phyloP scores from a whole-genome alignment of 306 rosid genomes.

The Pachyrhizus erosus region DNA sequence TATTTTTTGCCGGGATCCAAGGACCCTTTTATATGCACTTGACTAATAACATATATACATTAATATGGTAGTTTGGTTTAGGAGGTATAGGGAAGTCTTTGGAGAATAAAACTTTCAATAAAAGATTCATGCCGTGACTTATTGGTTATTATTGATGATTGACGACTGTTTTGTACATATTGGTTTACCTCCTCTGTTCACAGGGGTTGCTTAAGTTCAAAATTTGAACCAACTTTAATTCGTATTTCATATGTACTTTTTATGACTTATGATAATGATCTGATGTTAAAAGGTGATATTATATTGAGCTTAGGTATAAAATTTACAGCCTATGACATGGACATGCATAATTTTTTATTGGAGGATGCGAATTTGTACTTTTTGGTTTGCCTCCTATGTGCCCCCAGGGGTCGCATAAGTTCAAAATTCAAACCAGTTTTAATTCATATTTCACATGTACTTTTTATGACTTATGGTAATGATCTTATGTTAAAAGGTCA shows the following conservation, averaged over 20 bases:
- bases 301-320: neutral
- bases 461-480: neutral
- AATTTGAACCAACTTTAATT: neutral
- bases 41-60: neutral
- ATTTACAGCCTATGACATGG: neutral
- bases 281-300: neutral
- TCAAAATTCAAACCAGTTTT: neutral
- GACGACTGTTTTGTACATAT: neutral
- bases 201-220: neutral
- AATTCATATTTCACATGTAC: neutral
- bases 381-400: neutral
- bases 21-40: neutral
- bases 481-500: neutral
- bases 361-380: constrained; percentile 5
- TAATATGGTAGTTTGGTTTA: neutral
- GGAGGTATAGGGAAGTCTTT: constrained; percentile 1
- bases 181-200: neutral
- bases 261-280: neutral
- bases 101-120: neutral
- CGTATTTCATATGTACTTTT: neutral
- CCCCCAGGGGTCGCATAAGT: neutral
- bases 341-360: neutral
- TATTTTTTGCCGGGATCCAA: neutral
- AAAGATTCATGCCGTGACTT: neutral
- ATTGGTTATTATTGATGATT: neutral